Conservation (phyloP, 169 alveolate species). For the Perkinsus marinus region DNA sequence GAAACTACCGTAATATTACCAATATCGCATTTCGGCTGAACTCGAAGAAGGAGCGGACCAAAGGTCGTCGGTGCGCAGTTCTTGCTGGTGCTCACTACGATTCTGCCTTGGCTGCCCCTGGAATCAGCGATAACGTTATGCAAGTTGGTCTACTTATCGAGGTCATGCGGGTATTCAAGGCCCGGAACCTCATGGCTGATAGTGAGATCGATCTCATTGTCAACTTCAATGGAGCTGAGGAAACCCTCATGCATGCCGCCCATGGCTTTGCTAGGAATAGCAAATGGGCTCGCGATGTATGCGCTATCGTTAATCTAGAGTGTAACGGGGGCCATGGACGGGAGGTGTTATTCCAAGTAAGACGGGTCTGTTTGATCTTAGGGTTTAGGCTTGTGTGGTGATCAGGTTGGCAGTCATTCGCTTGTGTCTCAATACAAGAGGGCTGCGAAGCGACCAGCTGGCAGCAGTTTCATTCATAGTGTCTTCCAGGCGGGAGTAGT, state of each 20-base stretch:
- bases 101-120: background rate
- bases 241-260: background rate
- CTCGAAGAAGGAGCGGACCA: background rate
- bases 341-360: background rate
- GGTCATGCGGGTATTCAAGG: background rate
- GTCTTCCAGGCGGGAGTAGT: background rate
- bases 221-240: background rate
- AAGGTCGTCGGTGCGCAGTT: background rate
- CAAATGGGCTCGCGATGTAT: background rate
- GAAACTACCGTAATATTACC: background rate
- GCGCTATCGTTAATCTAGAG: background rate
- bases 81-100: background rate
- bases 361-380: background rate
- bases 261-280: background rate
- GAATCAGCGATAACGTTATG: background rate
- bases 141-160: background rate
- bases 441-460: background rate
- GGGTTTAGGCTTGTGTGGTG: background rate
- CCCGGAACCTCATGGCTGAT: background rate
- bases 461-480: background rate
- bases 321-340: background rate
- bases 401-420: background rate
- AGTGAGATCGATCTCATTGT: background rate
- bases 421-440: background rate
- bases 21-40: background rate